Evolutionary conservation across 2,329 filamentous ascomycete genomes (phyloP), one percentile per base, ranked within the genome.

Genomic region (Colletotrichum lentis): DNA sequence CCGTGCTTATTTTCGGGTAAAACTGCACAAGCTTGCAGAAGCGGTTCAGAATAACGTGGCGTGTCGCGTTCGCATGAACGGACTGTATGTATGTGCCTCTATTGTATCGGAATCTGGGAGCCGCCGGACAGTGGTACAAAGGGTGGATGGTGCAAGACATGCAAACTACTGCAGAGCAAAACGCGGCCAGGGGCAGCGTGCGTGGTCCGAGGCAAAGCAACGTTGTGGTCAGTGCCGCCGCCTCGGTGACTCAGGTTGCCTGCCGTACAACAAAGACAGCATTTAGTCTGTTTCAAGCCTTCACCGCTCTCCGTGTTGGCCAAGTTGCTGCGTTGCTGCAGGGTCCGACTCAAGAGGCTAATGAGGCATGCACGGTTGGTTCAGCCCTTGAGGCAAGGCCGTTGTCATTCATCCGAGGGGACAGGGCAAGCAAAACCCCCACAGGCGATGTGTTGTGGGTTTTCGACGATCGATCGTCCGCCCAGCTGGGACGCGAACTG

Each of bases 231-330:
- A 27, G 22, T 22, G 20, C 27, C 20, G 22, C 64, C 58, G 50
- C 49, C 50, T 67, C 59, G 43, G 63, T 44, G 37, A 50, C 22
- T 31, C 24, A 31, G 35, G 14, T 39, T 47, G 39, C 12, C 44
- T 41, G 46, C 39, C 3, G 60, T 58, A 53, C 53, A 64, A 67
- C 60, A 67, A 64, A 67, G 60, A 57, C 22, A n/a, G 39, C 60
- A 27, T 58, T 47, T 64, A 64, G 64, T 22, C 41, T 41, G 64
- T 67, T 67, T 64, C 64, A 64, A 54, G 47, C 53, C 60, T 64
- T 67, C 53, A 58, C 41, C 64, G 64, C 53, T 49, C 37, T 58
- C 44, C 16, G n/a, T 49, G 39, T 18, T 52, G 53, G 47, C 16
- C 22, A 41, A 46, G 27, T 20, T 41, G 14, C 37, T 22, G n/a